Percentiles rank a stretch among this genome's conserved stretches.
Evolutionary conservation across 2,329 filamentous ascomycete species (phyloP).

Genomic region (Dactylellina cionopaga): DNA sequence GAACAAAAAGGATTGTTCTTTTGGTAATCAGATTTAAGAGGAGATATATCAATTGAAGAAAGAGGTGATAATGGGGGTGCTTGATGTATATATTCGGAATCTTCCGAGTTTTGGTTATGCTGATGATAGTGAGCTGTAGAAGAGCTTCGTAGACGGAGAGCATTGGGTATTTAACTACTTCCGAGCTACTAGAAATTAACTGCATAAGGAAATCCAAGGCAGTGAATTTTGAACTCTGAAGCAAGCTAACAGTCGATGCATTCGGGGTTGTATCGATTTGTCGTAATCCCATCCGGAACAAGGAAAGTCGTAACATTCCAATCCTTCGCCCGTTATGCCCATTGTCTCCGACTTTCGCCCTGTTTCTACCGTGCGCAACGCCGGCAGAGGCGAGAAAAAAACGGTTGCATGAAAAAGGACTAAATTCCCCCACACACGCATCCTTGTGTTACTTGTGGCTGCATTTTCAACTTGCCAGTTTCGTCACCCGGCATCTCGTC

Average conservation of each 20-base stretch:
- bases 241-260: conserved; percentile 18
- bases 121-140: background rate
- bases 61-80: too few relatives aligned
- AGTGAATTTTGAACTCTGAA: background rate
- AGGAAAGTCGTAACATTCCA: conserved; percentile 31
- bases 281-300: conserved; percentile 35
- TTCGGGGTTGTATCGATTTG: conserved; percentile 20
- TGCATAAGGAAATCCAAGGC: too few relatives aligned
- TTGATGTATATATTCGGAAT: background rate
- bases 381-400: background rate
- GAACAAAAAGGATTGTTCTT: too few relatives aligned
- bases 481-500: conserved; percentile 10
- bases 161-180: conserved; percentile 13
- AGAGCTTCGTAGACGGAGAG: background rate
- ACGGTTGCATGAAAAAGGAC: background rate
- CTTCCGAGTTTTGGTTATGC: too few relatives aligned
- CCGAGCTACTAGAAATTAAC: background rate
- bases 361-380: background rate
- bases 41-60: too few relatives aligned
- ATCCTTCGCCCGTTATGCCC: conserved; percentile 6
- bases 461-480: conserved; percentile 22
- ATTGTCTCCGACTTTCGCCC: conserved; percentile 16
- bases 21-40: too few relatives aligned
- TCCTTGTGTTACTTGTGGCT: conserved; percentile 19
- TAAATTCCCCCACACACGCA: conserved; percentile 9